These are phyloP conservation scores for Colletotrichum destructivum DNA, from an alignment of 2,329 filamentous ascomycete genomes.

Conservation along the genomic window DNA sequence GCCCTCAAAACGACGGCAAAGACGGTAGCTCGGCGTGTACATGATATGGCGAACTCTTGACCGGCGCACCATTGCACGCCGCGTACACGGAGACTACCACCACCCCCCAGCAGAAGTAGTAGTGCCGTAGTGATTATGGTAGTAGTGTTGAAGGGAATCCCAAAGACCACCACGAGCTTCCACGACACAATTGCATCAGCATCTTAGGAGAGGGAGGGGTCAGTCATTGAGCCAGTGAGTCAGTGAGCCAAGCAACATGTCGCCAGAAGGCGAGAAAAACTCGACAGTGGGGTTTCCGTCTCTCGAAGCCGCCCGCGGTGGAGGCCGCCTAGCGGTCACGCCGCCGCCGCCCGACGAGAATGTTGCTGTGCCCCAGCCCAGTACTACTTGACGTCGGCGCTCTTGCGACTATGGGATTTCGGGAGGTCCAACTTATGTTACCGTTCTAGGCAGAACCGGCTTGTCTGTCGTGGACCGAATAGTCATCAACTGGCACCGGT, in stretches of 20 bases:
- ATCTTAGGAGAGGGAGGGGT: neutral
- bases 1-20: neutral
- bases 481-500: neutral
- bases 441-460: neutral
- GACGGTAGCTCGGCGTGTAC: neutral
- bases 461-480: neutral
- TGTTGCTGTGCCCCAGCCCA: neutral
- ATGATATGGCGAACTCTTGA: constrained; percentile 2
- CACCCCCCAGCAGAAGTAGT: too few relatives aligned
- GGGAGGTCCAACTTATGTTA: neutral
- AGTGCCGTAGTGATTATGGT: too few relatives aligned
- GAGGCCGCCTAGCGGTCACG: constrained; percentile 7
- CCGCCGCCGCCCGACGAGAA: neutral
- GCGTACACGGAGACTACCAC: neutral
- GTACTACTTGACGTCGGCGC: neutral
- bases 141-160: neutral
- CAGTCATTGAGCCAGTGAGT: too few relatives aligned
- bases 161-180: neutral
- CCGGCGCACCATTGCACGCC: neutral
- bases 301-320: constrained; percentile 7
- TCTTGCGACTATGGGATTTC: neutral
- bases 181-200: neutral
- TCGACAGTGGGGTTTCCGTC: neutral
- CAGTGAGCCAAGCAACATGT: neutral
- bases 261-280: neutral